phyloP scores from a whole-genome alignment of 73 alveolate species.

The Stentor coeruleus region DNA sequence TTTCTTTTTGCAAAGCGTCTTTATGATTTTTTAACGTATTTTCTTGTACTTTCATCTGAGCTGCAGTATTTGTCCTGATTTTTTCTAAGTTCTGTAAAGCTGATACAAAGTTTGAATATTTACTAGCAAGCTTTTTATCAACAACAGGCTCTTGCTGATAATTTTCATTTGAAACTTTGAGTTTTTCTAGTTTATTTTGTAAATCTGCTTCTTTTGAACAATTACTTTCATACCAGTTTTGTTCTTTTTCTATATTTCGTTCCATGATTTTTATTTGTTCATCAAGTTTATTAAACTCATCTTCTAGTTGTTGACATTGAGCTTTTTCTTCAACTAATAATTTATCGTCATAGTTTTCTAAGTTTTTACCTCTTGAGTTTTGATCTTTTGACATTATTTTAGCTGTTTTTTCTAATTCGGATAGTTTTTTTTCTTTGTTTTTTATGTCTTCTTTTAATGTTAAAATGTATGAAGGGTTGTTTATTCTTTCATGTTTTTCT shows the following conservation, averaged over 20 bases:
- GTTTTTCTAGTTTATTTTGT: neutral
- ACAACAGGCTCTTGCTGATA: neutral
- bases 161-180: too few relatives aligned
- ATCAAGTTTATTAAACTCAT: neutral
- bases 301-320: neutral
- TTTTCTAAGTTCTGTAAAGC: neutral
- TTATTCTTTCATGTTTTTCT: neutral
- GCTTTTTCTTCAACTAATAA: neutral
- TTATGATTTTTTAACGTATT: neutral
- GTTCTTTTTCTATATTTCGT: neutral
- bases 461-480: neutral
- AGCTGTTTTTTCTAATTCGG: neutral
- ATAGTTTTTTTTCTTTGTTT: neutral
- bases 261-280: neutral
- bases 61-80: neutral
- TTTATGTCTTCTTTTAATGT: neutral
- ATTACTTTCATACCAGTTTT: neutral
- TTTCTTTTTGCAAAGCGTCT: neutral
- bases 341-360: neutral
- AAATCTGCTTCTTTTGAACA: neutral
- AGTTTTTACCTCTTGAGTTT: neutral
- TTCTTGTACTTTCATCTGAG: neutral
- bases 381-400: neutral
- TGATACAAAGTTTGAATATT: neutral
- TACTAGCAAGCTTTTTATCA: neutral